These are phyloP conservation scores for Dactylella cylindrospora DNA, from an alignment of 2,329 filamentous ascomycete genomes.

Conservation along the genomic window DNA sequence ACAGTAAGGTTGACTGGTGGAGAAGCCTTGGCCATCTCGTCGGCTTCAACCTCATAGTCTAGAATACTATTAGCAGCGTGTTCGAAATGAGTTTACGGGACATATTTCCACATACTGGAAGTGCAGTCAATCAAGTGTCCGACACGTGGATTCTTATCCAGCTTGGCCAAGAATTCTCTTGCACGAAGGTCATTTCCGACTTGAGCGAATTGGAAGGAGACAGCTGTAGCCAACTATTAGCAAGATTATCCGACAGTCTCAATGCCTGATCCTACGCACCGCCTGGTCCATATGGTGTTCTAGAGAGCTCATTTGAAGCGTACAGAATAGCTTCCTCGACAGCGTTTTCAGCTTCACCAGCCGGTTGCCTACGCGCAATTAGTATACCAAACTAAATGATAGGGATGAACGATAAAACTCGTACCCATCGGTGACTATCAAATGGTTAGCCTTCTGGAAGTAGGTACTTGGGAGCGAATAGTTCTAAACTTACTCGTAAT, in stretches of 20 bases:
- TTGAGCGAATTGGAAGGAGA: constrained; percentile 69
- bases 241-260: not conserved
- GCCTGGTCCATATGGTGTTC: constrained; percentile 59
- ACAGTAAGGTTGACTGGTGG: constrained; percentile 66
- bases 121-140: constrained; percentile 67
- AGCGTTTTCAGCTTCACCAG: constrained; percentile 61
- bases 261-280: constrained; percentile 49
- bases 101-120: constrained; percentile 59
- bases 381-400: not conserved
- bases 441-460: constrained; percentile 3
- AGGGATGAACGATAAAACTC: not conserved
- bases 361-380: constrained; percentile 66
- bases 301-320: constrained; percentile 58
- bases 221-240: constrained; percentile 49
- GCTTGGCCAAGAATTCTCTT: constrained; percentile 63
- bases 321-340: constrained; percentile 62
- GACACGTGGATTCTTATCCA: constrained; percentile 66
- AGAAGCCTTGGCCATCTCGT: constrained; percentile 64
- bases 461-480: not conserved
- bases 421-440: constrained; percentile 41
- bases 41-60: constrained; percentile 69
- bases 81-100: not conserved
- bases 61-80: constrained; percentile 28
- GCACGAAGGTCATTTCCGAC: constrained; percentile 68
- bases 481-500: constrained; percentile 56